Base-by-base conservation (phyloP, 2,329 filamentous ascomycete species). In the Colletotrichum brevisporum region DNA sequence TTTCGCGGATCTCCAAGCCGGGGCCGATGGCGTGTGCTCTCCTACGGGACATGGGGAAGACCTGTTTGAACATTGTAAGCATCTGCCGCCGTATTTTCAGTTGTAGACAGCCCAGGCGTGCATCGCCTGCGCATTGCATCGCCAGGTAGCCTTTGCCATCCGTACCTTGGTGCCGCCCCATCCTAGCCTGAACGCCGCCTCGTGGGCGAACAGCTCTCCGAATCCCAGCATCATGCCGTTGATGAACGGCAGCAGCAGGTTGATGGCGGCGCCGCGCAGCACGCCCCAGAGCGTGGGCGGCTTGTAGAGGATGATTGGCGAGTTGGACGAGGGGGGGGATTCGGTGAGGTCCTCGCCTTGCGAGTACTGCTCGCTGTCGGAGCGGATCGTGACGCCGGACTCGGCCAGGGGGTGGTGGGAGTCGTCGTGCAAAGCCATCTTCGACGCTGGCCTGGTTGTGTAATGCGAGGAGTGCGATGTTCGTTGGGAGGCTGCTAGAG, bases 181-280 rank as follows among this genome's bases (percentile, higher is more conserved):
- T 70, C 96, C 96, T 74, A 98, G 84, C 76, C 95, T 86, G 78
- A 95, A 99, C 2, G 96, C 96, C 58, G 94, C 92, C 83, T 99
- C 96, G 78, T 99, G 96, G 63, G 96, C 96, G 80, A 99, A 95
- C 59, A 99, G 83, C 83, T 99, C 96, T 74, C 96, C 96, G 77
- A 99, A 98, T 2, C 96, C 96, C 76, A 99, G 83, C 96, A 99
- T 99, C 85, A 99, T 89, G 54, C 96, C 96, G 82, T 99, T 99
- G 77, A 99, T 90, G 76, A 99, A 99, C 0, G 96, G 96, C 21
- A 99, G 83, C 1, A 99, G 76, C n/a, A 99, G 85, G 79, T 99
- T 99, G 82, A 99, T 99, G 6, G 95, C 94, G 16, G 94, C 94
- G 45, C 96, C 94, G 63, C 95, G 90, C 63, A 98, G 73, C 71